Conservation (phyloP, 139 green algal species). For the Volvox reticuliferus region DNA sequence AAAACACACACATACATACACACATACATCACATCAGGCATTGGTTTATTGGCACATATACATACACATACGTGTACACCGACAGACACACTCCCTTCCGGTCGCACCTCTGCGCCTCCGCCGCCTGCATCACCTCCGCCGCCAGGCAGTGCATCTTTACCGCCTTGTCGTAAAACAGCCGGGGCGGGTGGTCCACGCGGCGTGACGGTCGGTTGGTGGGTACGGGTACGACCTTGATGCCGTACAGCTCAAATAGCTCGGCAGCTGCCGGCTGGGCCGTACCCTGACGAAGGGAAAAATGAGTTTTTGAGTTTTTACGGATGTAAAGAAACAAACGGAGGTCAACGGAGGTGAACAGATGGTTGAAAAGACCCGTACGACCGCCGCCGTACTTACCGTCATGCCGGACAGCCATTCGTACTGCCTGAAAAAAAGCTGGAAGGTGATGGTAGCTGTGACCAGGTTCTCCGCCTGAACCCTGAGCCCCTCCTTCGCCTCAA, state of each 20-base stretch:
- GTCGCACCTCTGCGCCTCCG: constrained; percentile 22
- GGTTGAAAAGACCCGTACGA: not conserved
- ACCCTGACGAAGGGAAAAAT: constrained; percentile 51
- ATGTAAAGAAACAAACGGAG: not conserved
- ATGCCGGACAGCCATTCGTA: constrained; percentile 42
- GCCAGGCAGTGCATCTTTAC: constrained; percentile 42
- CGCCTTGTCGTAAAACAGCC: constrained; percentile 39
- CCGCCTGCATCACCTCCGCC: constrained; percentile 10
- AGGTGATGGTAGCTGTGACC: constrained; percentile 66
- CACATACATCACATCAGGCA: not conserved
- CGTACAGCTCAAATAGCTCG: constrained; percentile 77
- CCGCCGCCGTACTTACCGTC: constrained; percentile 15
- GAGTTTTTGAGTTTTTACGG: not conserved
- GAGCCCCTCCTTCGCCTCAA: constrained; percentile 98
- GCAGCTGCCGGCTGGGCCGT: constrained; percentile 90
- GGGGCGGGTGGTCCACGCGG: constrained; percentile 71
- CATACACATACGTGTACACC: not conserved
- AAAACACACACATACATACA: too few relatives aligned
- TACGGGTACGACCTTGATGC: constrained; percentile 75
- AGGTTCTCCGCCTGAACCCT: constrained; percentile 56
- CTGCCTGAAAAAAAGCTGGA: constrained; percentile 72
- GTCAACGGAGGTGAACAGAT: too few relatives aligned
- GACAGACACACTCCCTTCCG: too few relatives aligned
- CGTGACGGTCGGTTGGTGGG: constrained; percentile 83
- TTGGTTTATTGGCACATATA: not conserved